Base-by-base conservation (phyloP, 1,139 yeast genomes). In the Yamadazyma siamensis region DNA sequence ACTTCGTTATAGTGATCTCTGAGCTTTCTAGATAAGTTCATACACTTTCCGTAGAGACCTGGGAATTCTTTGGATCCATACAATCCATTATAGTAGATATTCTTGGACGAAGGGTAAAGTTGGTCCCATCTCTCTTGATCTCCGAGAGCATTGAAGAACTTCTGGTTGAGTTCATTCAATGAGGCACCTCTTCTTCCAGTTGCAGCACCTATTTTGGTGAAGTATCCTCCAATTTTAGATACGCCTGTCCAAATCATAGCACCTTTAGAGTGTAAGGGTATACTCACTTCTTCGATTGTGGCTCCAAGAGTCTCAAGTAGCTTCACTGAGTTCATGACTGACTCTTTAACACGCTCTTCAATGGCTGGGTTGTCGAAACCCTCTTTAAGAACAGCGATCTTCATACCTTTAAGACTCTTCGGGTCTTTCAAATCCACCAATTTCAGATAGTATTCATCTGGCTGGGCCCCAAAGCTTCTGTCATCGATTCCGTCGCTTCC, bases 331-430 rank as follows among this genome's bases (percentile, higher is more conserved):
- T 44, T 49, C 21, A 39, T 32, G 27, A 59, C 53, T 30, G 44
- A 47, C 3, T 34, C 37, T 27, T 39, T 50, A 46, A 59, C 49
- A 13, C 51, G 34, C 18, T 48, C 46, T 19, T 56, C 55, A 44
- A 59, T 47, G 4, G 59, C 49, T 10, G 56, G 52, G 31, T 54
- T 46, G 14, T 57, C 63, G 17, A 59, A 46, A 1, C 59, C 51
- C 40, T 60, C 65, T 26, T 50, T 54, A 29, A 59, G 37, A 21
- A 59, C 45, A 3, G 64, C 65, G 28, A 55, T 39, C 15, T 67
- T 58, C 39, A 79, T 47, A 10, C 77, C 83, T 33, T 81, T 64
- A 7, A 61, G 44, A 10, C 73, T 58, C 59, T 61, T 28, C 17
- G 40, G 15, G 71, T 66, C 22, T n/a, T n/a, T n/a, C 12, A 26